Evolutionary conservation across 805 yeast species (phyloP).

Genomic region (Candida sonorensis): DNA sequence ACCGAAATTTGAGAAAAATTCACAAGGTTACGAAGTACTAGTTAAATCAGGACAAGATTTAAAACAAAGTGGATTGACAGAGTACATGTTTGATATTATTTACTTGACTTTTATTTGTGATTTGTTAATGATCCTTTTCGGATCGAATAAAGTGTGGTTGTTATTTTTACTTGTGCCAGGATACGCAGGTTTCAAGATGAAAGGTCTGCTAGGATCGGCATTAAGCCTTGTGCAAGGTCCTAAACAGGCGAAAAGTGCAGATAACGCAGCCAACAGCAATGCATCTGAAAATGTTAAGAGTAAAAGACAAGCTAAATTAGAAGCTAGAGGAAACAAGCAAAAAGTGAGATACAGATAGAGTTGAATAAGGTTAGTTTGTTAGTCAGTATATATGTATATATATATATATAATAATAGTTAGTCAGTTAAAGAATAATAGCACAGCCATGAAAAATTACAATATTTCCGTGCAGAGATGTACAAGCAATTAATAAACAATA

Average conservation of each 20-base stretch:
- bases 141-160: constrained; percentile 57
- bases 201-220: constrained; percentile 29
- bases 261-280: constrained; percentile 2
- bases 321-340: constrained; percentile 25
- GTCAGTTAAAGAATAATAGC: no score
- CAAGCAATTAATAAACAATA: no score
- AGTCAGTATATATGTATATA: no score
- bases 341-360: constrained; percentile 10
- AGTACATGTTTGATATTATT: constrained; percentile 64
- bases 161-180: constrained; percentile 45
- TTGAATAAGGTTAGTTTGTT: no score
- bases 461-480: no score
- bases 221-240: constrained; percentile 16
- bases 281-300: constrained; percentile 17
- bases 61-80: constrained; percentile 56
- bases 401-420: no score
- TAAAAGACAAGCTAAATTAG: constrained; percentile 34
- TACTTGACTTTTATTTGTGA: constrained; percentile 59
- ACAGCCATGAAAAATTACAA: no score
- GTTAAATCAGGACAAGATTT: constrained; percentile 55
- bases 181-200: constrained; percentile 42
- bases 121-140: constrained; percentile 44
- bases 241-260: constrained; percentile 1
- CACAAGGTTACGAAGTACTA: constrained; percentile 34
- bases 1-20: constrained; percentile 37